These are phyloP conservation scores for Saturnispora diversa DNA, from an alignment of 805 yeast species.

Conservation along the genomic window DNA sequence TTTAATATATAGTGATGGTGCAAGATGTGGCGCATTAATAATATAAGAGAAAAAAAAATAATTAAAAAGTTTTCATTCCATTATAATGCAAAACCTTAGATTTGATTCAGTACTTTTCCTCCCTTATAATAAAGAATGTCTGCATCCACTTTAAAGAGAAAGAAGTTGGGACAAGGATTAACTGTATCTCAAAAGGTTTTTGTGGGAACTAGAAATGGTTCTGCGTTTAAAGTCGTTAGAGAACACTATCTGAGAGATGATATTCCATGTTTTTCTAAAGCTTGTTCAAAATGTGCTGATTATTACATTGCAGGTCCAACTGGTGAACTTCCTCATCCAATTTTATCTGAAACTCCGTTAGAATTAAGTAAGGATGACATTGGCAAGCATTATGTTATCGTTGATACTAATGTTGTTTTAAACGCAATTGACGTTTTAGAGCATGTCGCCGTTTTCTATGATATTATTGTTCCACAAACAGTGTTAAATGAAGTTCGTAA, in stretches of 20 bases:
- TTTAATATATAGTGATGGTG: constrained; percentile 2
- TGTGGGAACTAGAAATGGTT: constrained; percentile 83
- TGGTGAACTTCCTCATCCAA: constrained; percentile 57
- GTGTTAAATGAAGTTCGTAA: constrained; percentile 90
- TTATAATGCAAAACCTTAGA: too few relatives aligned
- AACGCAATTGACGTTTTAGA: constrained; percentile 89
- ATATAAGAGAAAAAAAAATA: not conserved
- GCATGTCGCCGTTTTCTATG: constrained; percentile 64
- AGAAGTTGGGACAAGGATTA: constrained; percentile 42
- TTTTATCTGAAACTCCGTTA: constrained; percentile 58
- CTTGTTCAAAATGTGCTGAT: constrained; percentile 55
- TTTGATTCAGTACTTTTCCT: too few relatives aligned
- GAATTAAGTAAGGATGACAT: constrained; percentile 33
- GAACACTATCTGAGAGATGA: constrained; percentile 92
- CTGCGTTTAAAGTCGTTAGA: constrained; percentile 82
- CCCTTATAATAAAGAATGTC: not conserved
- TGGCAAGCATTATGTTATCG: constrained; percentile 70
- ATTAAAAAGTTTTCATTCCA: too few relatives aligned
- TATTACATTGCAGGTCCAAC: constrained; percentile 53
- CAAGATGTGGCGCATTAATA: not conserved
- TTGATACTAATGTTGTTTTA: constrained; percentile 83
- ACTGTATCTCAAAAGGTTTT: constrained; percentile 82
- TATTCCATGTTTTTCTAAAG: constrained; percentile 78
- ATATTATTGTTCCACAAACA: constrained; percentile 91
- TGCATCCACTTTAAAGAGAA: constrained; percentile 24